These are phyloP conservation scores for Pleurotus platypus DNA, from an alignment of 768 basidiomycete genomes.

Conservation along the genomic window DNA sequence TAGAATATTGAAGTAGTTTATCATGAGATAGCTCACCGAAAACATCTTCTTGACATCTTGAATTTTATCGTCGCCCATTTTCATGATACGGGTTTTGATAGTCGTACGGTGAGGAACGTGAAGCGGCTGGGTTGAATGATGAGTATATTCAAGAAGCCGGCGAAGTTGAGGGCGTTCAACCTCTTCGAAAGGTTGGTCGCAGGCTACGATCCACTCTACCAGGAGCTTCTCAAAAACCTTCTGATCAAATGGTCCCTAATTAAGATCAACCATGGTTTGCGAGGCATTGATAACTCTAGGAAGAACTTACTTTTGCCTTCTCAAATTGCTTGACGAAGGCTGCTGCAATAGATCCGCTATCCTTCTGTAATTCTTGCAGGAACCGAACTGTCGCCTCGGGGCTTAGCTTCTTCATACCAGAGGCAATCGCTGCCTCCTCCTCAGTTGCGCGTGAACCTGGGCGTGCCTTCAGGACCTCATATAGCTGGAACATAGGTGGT, in stretches of 20 bases:
- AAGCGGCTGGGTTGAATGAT: conserved; percentile 5
- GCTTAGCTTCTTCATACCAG: not conserved
- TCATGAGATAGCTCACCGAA: conserved; percentile 12
- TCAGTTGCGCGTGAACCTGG: not conserved
- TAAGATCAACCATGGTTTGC: no score
- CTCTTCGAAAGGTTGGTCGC: conserved; percentile 18
- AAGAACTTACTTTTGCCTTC: not conserved
- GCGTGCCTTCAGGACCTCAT: not conserved
- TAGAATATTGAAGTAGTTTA: no score
- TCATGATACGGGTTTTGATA: conserved; percentile 12
- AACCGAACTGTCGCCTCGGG: not conserved
- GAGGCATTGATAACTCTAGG: no score
- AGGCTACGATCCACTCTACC: conserved; percentile 14
- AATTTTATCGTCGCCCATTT: conserved; percentile 12
- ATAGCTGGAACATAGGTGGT: not conserved
- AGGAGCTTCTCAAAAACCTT: conserved; percentile 14
- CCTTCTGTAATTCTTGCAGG: not conserved
- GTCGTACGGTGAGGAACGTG: conserved; percentile 7
- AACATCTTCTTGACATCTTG: conserved; percentile 12
- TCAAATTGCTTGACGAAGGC: not conserved
- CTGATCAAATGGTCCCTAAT: conserved; percentile 16
- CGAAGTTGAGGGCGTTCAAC: conserved; percentile 17
- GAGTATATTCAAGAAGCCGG: conserved; percentile 15
- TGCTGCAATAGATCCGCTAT: not conserved
- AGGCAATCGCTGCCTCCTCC: not conserved